phyloP scores from a whole-genome alignment of 2,329 filamentous ascomycete genomes.

The Ophiostoma perfectum region DNA sequence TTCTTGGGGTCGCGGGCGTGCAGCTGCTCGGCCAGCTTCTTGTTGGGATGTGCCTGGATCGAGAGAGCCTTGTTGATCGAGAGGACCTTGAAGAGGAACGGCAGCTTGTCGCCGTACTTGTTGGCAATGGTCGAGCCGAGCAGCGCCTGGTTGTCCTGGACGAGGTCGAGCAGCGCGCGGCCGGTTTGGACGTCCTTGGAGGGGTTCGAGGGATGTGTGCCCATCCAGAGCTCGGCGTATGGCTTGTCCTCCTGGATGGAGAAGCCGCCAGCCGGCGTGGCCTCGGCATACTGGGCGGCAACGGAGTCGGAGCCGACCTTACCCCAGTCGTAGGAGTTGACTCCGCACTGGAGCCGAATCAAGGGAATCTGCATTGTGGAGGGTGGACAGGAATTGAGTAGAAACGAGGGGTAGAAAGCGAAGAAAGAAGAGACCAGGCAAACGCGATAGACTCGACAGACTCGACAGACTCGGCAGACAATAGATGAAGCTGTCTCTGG shows the following conservation, averaged over 20 bases:
- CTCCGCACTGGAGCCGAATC: constrained; percentile 79
- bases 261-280: constrained; percentile 70
- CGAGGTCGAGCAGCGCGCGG: constrained; percentile 78
- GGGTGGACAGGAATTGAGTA: not conserved
- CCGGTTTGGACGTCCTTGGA: constrained; percentile 83
- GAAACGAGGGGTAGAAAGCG: not conserved
- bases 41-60: constrained; percentile 95
- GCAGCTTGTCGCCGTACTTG: constrained; percentile 75
- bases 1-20: constrained; percentile 84
- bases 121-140: constrained; percentile 67
- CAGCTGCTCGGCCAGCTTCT: constrained; percentile 83
- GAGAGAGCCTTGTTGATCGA: constrained; percentile 94
- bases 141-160: constrained; percentile 79
- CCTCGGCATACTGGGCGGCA: constrained; percentile 82
- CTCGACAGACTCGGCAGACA: no score
- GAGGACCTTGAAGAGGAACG: constrained; percentile 96
- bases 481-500: not conserved
- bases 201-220: constrained; percentile 91
- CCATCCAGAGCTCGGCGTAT: constrained; percentile 96
- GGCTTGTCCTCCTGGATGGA: constrained; percentile 79
- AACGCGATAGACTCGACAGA: no score
- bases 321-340: constrained; percentile 99
- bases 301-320: constrained; percentile 85
- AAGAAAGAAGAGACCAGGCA: not conserved
- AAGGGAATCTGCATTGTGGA: constrained; percentile 67